A percentile compares a stretch with the other conserved stretches of the same genome.
These are phyloP conservation scores for Dothistroma septosporum DNA, from an alignment of 2,329 filamentous ascomycete genomes.

Conservation along the genomic window DNA sequence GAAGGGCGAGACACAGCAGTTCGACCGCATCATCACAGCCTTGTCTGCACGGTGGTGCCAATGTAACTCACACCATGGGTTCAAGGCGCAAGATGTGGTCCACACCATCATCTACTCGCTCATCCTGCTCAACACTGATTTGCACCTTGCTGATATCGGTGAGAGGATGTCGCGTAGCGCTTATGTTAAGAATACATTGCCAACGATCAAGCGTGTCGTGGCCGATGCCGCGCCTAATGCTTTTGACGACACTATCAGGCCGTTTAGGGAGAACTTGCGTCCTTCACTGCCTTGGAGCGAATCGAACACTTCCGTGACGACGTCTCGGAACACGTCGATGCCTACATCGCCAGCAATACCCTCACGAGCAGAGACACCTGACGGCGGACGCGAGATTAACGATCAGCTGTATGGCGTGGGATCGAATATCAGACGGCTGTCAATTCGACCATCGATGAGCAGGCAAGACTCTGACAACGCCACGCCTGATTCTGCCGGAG, in stretches of 20 bases:
- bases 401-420: conserved; percentile 3
- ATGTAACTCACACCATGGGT: conserved; percentile 89
- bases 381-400: not conserved
- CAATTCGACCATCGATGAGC: conserved; percentile 38
- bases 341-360: conserved; percentile 1
- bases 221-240: conserved; percentile 66
- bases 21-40: conserved; percentile 86
- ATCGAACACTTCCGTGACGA: conserved; percentile 19
- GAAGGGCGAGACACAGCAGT: conserved; percentile 90
- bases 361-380: conserved; percentile 1
- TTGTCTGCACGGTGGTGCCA: conserved; percentile 89
- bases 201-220: conserved; percentile 75
- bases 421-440: conserved; percentile 37
- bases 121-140: conserved; percentile 89
- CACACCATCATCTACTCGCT: conserved; percentile 97
- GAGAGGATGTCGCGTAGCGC: conserved; percentile 93
- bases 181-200: conserved; percentile 94
- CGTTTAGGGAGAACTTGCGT: conserved; percentile 19
- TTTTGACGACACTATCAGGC: conserved; percentile 48
- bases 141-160: conserved; percentile 92
- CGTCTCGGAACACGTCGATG: conserved; percentile 2
- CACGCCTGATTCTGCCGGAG: conserved; percentile 35
- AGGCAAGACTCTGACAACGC: conserved; percentile 32
- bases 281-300: conserved; percentile 33
- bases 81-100: conserved; percentile 88